Percentiles rank a stretch among this genome's conserved stretches.
These are phyloP conservation scores for Balamuthia mandrillaris DNA, from an alignment of 208 protist genomes.

Conservation along the genomic window DNA sequence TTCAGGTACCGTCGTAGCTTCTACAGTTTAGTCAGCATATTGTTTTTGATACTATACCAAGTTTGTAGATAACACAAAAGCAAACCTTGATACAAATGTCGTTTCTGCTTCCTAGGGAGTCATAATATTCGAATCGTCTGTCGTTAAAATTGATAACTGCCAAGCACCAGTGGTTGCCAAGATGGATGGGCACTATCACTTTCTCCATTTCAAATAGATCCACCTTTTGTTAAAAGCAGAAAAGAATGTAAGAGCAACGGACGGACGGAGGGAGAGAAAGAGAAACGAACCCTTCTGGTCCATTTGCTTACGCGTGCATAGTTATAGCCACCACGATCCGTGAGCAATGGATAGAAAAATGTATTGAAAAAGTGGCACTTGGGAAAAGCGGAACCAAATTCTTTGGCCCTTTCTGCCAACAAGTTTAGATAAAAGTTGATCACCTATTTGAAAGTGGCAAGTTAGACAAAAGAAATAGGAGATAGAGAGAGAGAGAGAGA, in stretches of 20 bases:
- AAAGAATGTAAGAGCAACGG: not conserved
- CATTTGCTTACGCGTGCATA: slow-evolving; percentile 55
- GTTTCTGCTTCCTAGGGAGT: slow-evolving; percentile 47
- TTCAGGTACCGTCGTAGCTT: too few species aligned
- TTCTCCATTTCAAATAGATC: slow-evolving; percentile 62
- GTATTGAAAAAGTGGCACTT: slow-evolving; percentile 61
- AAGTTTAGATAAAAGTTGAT: slow-evolving; percentile 66
- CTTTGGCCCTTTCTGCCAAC: slow-evolving; percentile 11
- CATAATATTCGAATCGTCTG: slow-evolving; percentile 69
- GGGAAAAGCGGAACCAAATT: not conserved
- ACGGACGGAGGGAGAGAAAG: not conserved
- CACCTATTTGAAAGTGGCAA: too few species aligned
- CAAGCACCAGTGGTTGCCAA: slow-evolving; percentile 64
- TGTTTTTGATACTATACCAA: too few species aligned
- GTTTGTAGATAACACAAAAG: too few species aligned
- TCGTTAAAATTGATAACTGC: slow-evolving; percentile 64
- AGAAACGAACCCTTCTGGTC: slow-evolving; percentile 34
- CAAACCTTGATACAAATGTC: not conserved
- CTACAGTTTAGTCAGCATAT: too few species aligned
- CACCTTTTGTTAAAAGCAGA: not conserved
- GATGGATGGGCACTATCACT: slow-evolving; percentile 63
- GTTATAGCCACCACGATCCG: slow-evolving; percentile 35
- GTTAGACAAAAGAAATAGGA: not conserved
- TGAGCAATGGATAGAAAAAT: slow-evolving; percentile 59
- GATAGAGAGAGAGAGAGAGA: not conserved